phyloP scores from a whole-genome alignment of 352 stramenopile species.

The Aphanomyces euteiches region DNA sequence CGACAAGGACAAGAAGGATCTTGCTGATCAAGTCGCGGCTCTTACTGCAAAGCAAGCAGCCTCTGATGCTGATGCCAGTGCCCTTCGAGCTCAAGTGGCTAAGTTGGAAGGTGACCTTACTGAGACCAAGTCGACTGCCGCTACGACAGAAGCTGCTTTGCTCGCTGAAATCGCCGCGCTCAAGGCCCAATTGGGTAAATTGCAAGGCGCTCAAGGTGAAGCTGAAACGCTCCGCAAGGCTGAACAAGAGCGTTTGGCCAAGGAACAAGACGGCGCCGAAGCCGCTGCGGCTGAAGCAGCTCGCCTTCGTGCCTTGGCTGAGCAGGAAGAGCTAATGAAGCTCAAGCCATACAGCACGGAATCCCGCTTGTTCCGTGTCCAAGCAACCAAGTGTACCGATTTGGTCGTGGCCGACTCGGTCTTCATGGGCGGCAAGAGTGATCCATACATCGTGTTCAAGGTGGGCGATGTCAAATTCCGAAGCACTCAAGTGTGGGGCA shows the following conservation, averaged over 20 bases:
- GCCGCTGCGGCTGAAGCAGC: constrained; percentile 20
- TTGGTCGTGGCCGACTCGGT: constrained; percentile 65
- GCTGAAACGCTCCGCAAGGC: constrained; percentile 1
- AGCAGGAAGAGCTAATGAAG: constrained; percentile 25
- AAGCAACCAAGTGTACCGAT: constrained; percentile 37
- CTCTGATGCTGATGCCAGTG: background rate
- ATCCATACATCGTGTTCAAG: constrained; percentile 78
- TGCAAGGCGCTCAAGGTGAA: constrained; percentile 18
- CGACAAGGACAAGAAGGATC: background rate
- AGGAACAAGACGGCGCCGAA: constrained; percentile 26
- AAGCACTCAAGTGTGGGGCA: constrained; percentile 54
- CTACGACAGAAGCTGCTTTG: background rate
- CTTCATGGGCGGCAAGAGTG: constrained; percentile 62
- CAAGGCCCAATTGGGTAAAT: constrained; percentile 8
- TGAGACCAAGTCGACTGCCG: background rate
- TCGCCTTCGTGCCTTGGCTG: constrained; percentile 21
- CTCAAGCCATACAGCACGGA: constrained; percentile 26
- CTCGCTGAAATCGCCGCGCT: constrained; percentile 22
- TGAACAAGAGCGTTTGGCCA: constrained; percentile 21
- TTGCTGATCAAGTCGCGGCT: background rate
- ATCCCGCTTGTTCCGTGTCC: constrained; percentile 22
- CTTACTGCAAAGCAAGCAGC: background rate
- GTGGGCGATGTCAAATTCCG: constrained; percentile 60
- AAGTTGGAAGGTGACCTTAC: background rate
- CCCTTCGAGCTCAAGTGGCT: constrained; percentile 19